These are phyloP conservation scores for Tulasnella calospora DNA, from an alignment of 768 basidiomycete species.

Conservation along the genomic window DNA sequence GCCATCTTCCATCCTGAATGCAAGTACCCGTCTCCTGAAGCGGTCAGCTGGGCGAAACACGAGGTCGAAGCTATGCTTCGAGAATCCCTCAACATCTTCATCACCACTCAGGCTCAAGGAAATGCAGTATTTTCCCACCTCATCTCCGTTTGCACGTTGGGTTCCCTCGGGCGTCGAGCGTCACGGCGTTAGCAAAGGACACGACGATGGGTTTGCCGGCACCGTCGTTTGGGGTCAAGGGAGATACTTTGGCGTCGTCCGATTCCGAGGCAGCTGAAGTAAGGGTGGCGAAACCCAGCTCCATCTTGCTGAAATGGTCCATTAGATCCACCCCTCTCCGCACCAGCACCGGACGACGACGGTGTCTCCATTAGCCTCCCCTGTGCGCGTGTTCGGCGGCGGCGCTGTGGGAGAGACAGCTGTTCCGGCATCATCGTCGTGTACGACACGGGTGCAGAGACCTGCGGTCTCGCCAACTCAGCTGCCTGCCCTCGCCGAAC, in stretches of 20 bases:
- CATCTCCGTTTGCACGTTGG: background rate
- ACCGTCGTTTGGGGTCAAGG: background rate
- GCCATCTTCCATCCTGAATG: background rate
- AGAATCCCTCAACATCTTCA: conserved; percentile 10
- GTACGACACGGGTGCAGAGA: background rate
- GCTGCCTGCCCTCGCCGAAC: conserved; percentile 24
- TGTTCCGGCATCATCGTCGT: conserved; percentile 18
- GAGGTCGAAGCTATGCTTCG: conserved; percentile 21
- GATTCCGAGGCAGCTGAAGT: background rate
- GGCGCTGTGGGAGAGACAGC: background rate
- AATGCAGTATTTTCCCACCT: background rate
- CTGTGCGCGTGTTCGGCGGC: background rate
- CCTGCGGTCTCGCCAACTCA: conserved; percentile 16
- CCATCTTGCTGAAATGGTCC: conserved; percentile 5
- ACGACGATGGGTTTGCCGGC: background rate
- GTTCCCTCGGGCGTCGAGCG: background rate
- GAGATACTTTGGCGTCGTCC: background rate
- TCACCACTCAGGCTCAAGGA: conserved; percentile 6
- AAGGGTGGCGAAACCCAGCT: background rate
- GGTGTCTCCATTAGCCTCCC: background rate
- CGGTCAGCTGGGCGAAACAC: background rate
- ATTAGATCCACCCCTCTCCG: background rate
- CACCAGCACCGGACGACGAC: background rate
- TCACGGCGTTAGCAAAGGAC: background rate
- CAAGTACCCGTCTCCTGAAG: conserved; percentile 4